Conservation (phyloP, 768 basidiomycete genomes). For the Lactarius trivialis region DNA sequence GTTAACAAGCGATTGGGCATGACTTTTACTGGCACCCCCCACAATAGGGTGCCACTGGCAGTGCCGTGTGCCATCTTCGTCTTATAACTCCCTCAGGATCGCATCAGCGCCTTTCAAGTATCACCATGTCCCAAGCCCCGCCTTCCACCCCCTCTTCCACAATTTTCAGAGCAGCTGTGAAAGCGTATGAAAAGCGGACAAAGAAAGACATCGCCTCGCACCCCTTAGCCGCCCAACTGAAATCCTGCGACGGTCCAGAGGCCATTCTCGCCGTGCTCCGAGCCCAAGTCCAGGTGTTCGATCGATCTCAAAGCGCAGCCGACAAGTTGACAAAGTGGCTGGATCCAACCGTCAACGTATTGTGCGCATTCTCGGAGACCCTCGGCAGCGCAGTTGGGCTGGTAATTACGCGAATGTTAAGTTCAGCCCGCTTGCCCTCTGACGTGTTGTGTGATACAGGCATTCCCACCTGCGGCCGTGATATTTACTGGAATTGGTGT, state of each 20-base stretch:
- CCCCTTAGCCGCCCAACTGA: neutral
- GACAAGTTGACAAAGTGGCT: neutral
- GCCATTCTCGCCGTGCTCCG: neutral
- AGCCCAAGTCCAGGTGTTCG: neutral
- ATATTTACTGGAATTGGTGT: neutral
- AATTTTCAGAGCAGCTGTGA: neutral
- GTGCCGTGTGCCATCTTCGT: neutral
- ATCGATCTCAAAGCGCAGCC: neutral
- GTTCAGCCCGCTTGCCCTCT: neutral
- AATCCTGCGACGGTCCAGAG: neutral
- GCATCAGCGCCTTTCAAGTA: neutral
- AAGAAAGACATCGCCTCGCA: neutral
- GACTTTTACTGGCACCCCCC: neutral
- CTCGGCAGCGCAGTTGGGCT: neutral
- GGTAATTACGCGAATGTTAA: neutral
- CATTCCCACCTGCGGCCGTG: neutral
- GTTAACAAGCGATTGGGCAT: neutral
- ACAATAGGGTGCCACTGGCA: neutral
- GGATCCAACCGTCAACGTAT: neutral
- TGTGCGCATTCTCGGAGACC: neutral
- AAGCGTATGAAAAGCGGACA: neutral
- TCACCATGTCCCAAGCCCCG: neutral
- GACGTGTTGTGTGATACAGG: neutral
- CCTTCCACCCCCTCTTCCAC: neutral
- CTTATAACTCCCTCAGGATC: neutral